Percentiles rank a stretch among this genome's conserved stretches.
phyloP scores from a whole-genome alignment of 352 stramenopile genomes.

The Thraustochytrium sp. region DNA sequence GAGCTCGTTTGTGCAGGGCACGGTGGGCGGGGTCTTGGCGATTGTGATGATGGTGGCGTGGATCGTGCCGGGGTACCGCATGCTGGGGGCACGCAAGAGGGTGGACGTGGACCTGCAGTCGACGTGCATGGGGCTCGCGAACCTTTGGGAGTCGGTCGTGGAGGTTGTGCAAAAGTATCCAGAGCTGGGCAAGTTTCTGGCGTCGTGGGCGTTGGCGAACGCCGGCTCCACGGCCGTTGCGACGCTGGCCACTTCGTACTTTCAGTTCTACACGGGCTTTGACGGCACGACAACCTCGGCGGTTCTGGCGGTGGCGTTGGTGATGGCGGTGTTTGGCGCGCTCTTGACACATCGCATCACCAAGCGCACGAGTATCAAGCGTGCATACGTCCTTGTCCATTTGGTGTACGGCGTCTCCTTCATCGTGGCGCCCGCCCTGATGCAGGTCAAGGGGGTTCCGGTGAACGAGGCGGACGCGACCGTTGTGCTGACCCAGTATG shows the following conservation, averaged over 20 bases:
- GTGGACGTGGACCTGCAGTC: not conserved
- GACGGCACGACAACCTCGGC: not conserved
- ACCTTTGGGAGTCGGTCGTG: not conserved
- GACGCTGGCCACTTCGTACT: not conserved
- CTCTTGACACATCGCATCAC: not conserved
- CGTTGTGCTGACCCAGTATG: not conserved
- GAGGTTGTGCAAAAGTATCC: not conserved
- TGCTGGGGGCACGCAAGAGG: not conserved
- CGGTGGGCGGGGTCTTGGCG: not conserved
- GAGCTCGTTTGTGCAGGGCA: not conserved
- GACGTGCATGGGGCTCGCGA: not conserved
- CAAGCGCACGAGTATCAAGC: not conserved
- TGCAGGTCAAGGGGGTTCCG: not conserved
- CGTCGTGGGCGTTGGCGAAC: slow-evolving; percentile 1
- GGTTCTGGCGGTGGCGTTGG: not conserved
- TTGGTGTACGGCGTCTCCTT: not conserved
- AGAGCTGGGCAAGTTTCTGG: not conserved
- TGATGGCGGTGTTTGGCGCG: not conserved
- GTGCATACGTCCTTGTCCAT: not conserved
- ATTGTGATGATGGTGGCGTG: not conserved
- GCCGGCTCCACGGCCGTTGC: not conserved
- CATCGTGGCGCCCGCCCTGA: not conserved
- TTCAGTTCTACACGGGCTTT: slow-evolving; percentile 18
- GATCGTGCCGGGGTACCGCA: not conserved
- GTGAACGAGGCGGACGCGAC: not conserved